Percentiles rank a stretch among this genome's conserved stretches.
Conservation (phyloP, 202 grass and related monocot species). For the Zizania palustris region DNA sequence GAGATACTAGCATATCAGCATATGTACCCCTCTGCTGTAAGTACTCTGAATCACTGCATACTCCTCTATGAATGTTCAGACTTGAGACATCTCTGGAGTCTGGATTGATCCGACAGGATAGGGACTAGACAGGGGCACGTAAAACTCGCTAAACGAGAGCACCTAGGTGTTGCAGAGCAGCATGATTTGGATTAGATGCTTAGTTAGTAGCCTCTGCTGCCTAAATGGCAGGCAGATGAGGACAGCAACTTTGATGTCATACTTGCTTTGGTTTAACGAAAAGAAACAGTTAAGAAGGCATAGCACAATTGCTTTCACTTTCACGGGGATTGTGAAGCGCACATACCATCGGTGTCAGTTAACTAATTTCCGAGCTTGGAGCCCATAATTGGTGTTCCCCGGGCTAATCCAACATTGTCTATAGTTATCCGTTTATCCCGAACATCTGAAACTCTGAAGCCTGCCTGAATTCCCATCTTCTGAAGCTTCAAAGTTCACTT, state of each 20-base stretch:
- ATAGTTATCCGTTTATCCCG: neutral
- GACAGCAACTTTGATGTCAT: constrained; percentile 31
- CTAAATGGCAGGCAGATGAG: constrained; percentile 31
- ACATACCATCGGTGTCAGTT: constrained; percentile 46
- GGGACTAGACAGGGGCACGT: neutral
- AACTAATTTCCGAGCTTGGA: constrained; percentile 40
- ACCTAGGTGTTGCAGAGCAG: constrained; percentile 23
- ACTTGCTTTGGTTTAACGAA: constrained; percentile 58
- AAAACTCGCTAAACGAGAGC: constrained; percentile 12
- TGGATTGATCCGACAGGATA: no score
- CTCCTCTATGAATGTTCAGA: no score
- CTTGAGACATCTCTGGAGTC: no score
- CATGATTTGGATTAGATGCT: constrained; percentile 21
- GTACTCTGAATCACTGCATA: no score
- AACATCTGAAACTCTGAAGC: neutral
- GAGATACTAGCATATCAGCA: no score
- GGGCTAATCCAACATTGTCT: constrained; percentile 10
- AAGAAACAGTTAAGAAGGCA: constrained; percentile 38
- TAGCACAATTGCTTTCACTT: constrained; percentile 34
- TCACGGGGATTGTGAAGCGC: constrained; percentile 48
- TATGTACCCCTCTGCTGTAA: no score
- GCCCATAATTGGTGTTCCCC: constrained; percentile 39
- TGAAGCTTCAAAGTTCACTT: neutral
- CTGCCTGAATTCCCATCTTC: neutral
- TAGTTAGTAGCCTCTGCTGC: constrained; percentile 31